phyloP scores from a whole-genome alignment of 2,329 filamentous ascomycete species.

The Talaromyces marneffei region DNA sequence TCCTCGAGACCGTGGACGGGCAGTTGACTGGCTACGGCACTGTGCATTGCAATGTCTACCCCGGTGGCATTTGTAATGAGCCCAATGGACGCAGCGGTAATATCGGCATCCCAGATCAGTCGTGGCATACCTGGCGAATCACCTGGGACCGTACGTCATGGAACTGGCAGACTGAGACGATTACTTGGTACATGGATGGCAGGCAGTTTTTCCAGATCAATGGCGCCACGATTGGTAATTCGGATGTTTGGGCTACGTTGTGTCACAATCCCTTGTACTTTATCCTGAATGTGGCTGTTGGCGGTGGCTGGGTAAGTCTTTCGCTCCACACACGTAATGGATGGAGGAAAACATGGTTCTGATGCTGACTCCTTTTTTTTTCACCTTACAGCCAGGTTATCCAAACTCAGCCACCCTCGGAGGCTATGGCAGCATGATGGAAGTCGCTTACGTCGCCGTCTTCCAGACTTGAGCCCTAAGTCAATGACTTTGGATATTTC shows the following conservation, averaged over 20 bases:
- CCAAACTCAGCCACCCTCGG: slow-evolving; percentile 9
- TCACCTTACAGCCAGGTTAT: slow-evolving; percentile 6
- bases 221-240: slow-evolving; percentile 8
- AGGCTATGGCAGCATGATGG: slow-evolving; percentile 13
- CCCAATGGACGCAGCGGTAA: slow-evolving; percentile 2
- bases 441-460: slow-evolving; percentile 10
- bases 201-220: slow-evolving; percentile 8
- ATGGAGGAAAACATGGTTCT: not conserved
- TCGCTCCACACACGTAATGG: not conserved
- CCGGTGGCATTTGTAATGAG: slow-evolving; percentile 12
- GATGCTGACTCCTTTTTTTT: not conserved
- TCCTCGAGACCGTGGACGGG: slow-evolving; percentile 12
- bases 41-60: slow-evolving; percentile 11
- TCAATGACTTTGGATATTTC: not conserved
- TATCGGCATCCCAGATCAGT: slow-evolving; percentile 11
- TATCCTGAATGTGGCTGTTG: slow-evolving; percentile 13
- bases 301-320: slow-evolving; percentile 11
- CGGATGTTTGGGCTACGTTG: slow-evolving; percentile 4
- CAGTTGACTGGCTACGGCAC: slow-evolving; percentile 12
- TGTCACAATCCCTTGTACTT: slow-evolving; percentile 14
- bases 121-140: slow-evolving; percentile 14
- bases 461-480: slow-evolving; percentile 6
- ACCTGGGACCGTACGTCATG: slow-evolving; percentile 10
- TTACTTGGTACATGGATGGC: slow-evolving; percentile 15
- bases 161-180: slow-evolving; percentile 10